Base-by-base conservation (phyloP, 2,329 filamentous ascomycete species). In the Penicillium corylophilum region DNA sequence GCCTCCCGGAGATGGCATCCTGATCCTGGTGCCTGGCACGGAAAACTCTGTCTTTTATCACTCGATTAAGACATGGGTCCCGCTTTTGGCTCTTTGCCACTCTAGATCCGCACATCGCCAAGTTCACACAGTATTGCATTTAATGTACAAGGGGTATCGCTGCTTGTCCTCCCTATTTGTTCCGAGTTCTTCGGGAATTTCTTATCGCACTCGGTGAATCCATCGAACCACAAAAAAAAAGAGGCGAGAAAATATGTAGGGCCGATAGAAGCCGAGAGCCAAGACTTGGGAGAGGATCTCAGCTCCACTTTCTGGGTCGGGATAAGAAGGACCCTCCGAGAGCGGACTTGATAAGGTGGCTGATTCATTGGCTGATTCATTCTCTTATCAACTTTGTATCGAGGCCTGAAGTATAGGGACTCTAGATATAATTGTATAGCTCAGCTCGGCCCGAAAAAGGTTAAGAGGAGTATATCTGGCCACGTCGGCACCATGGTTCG, bases 241-340 rank as follows among this genome's bases (percentile, higher is more conserved):
- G 16, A 33, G 29, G 2, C 16, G 5, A 20, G 16, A 20, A 36
- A 36, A 36, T 5, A 36, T 26, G n/a, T n/a, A n/a, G 3, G 38
- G 44, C 51, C 54, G 54, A 54, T 23, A 20, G 18, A 48, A 56
- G 47, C 54, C 54, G 54, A 56, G 50, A 23, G 47, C 54, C 51
- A 51, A 54, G 54, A 53, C 22, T 38, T 8, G 16, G 12, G 33
- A 29, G 33, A 8, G 16, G 18, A 16, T 20, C 20, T 18, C 18
- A 15, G 39, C 39, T 49, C 47, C 47, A 44, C 46, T 22, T 6
- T 41, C 47, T 44, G 47, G 45, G 20, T 50, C 48, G 41, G 24
- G n/a, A 51, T 51, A 48, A 47, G 45, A 18, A 29, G 2, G 35
- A 39, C 16, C 29, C 16, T 33, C 36, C 39, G 46, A 36, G 20